Percentiles rank a stretch among this genome's conserved stretches.
Conservation (phyloP, 2,329 filamentous ascomycete species). For the Penicillium verrucosum region DNA sequence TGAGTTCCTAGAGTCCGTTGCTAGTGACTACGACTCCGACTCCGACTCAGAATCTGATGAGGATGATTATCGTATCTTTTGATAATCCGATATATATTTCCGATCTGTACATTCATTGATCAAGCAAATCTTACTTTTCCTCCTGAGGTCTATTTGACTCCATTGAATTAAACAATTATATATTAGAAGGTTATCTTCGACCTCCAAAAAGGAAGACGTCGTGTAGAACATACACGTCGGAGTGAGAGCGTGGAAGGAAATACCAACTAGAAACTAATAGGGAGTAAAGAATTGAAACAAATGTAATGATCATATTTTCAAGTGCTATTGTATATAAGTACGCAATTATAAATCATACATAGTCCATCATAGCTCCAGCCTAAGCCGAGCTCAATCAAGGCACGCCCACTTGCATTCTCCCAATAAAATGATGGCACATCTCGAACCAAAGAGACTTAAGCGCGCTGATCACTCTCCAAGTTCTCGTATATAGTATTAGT, state of each 20-base stretch:
- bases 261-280: not conserved
- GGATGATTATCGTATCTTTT: slow-evolving; percentile 13
- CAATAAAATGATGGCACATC: not conserved
- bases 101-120: not conserved
- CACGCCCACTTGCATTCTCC: slow-evolving; percentile 7
- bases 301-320: not conserved
- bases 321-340: slow-evolving; percentile 15
- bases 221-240: not conserved
- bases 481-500: slow-evolving; percentile 23
- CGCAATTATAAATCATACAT: slow-evolving; percentile 1
- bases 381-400: slow-evolving; percentile 5
- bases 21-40: not conserved
- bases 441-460: slow-evolving; percentile 13
- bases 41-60: slow-evolving; percentile 9
- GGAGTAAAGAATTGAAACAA: not conserved
- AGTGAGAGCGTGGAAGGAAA: not conserved
- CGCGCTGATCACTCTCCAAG: slow-evolving; percentile 30
- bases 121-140: not conserved
- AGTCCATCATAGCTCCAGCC: slow-evolving; percentile 5
- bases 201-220: not conserved
- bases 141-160: not conserved
- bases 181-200: not conserved
- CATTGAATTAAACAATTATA: not conserved
- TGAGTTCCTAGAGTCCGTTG: not conserved
- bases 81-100: not conserved